Evolutionary conservation across 2,329 filamentous ascomycete genomes (phyloP), one percentile per base, ranked within the genome.

Genomic region (Cladophialophora immunda): DNA sequence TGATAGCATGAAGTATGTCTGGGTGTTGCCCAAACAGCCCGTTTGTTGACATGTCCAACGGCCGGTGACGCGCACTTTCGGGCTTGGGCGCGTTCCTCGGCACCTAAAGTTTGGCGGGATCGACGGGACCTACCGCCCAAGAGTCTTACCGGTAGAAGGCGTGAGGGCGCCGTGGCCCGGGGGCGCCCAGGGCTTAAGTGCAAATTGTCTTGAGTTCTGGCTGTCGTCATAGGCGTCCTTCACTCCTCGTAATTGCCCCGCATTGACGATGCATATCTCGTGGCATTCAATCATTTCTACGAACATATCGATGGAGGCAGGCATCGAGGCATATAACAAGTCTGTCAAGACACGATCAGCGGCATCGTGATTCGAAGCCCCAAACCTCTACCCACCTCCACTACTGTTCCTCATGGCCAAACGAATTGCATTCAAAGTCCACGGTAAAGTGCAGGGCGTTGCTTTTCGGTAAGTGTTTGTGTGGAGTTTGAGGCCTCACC

Each of bases 371-470:
- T 27, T 36, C 41, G n/a, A 25, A 58, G 8, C 34, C 29, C 9
- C 3, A 50, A 25, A 13, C 3, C 29, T 2, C 30, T 22, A 15
- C 6, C 13, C 8, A 55, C 15, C 34, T 17, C 17, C 19, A 17
- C 13, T 6, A 11, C 8, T 54, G 17, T 54, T 41, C 41, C 62
- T 6, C 55, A 72, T 72, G 70, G 56, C 69, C 19, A 69, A 67
- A 64, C 64, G 72, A 45, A 70, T 73, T 11, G 58, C 72, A 22
- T 73, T 71, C 59, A 68, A 50, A 13, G 71, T 72, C 38, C 68
- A 71, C 22, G 72, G 72, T 27, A 69, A 54, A 19, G 72, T 74
- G 5, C 72, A 74, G 58, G 72, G 73, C 3, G 73, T 74, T 7
- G 68, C 62, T 41, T 74, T 74, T 62, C 68, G 73, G 72, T 73